Evolutionary conservation across 2,329 filamentous ascomycete genomes (phyloP).

Genomic region (Colletotrichum spaethianum): DNA sequence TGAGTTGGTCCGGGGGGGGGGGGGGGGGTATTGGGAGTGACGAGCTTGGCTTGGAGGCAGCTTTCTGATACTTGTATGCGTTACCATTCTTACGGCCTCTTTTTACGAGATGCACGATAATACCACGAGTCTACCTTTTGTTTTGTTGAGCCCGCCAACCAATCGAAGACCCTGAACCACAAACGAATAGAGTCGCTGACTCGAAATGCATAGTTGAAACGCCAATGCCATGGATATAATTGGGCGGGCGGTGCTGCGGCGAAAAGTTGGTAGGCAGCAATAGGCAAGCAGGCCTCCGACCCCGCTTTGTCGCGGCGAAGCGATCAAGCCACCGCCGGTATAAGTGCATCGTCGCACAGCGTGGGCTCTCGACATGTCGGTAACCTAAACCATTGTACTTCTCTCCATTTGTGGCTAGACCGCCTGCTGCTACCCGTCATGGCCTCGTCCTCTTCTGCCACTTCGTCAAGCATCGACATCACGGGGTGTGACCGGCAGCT

Average conservation of each 20-base stretch:
- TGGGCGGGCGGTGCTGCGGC: not conserved
- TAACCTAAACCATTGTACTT: not conserved
- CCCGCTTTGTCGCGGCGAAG: constrained; percentile 23
- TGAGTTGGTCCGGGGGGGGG: not conserved
- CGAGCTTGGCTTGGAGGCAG: not conserved
- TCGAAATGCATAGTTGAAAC: not conserved
- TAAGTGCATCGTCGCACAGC: not conserved
- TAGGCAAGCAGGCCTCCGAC: constrained; percentile 27
- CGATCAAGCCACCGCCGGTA: not conserved
- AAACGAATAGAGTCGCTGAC: no score
- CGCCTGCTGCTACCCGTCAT: not conserved
- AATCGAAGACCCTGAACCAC: not conserved
- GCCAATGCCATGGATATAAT: not conserved
- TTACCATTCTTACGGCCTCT: constrained; percentile 33
- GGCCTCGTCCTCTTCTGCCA: not conserved
- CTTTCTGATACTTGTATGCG: not conserved
- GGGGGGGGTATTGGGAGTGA: not conserved
- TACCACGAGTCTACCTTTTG: not conserved
- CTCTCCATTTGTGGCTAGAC: not conserved
- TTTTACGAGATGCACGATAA: constrained; percentile 24
- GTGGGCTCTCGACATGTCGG: not conserved
- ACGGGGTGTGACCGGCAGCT: constrained; percentile 3
- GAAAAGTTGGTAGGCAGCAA: not conserved
- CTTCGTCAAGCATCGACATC: not conserved
- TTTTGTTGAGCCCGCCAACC: no score